Evolutionary conservation across 371 early-diverging fungal genomes (phyloP), one percentile per base, ranked within the genome.

Genomic region (Actinomortierella wolfii): DNA sequence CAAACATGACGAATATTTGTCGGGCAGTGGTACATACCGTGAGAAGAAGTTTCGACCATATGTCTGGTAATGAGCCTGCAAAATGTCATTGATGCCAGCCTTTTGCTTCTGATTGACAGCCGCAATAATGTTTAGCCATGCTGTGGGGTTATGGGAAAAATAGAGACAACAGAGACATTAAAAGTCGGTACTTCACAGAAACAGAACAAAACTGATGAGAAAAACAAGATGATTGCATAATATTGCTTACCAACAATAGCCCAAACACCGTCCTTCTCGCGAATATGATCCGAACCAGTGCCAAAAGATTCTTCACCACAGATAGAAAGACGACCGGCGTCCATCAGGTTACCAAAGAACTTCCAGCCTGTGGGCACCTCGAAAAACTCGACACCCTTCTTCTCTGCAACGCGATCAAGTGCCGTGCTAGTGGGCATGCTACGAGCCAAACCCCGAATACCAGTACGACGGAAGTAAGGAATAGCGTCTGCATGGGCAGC

Each of bases 251-350:
- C 61, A 51, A 97, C 77, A 43, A 97, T 79, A 45, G 98, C 98
- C 98, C 98, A 98, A 48, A 98, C 73, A 47, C 98, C 98, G 81
- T 98, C 98, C 86, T 98, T 98, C 76, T 98, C 98, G 49, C 98
- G 93, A 56, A 98, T 94, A 64, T 97, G 98, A 76, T 97, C 96
- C 0, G 95, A 94, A 44, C 98, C 98, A 9, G 97, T 97, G 61
- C 98, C 98, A 76, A 98, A 98, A 3, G 91, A 91, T 79, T 98
- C 98, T 74, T 98, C 98, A 53, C 98, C 98, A 71, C 98, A 98
- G 63, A 98, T 92, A 1, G 95, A 94, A 58, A 95, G 83, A 46
- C 91, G 83, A n/a, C 89, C 91, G 25, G 96, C 97, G 73, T 98
- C 98, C 98, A 98, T 97, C 51, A 98, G 80, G 79, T 97, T 97